Base-by-base conservation (phyloP, 1,139 yeast species). In the Magnusiomyces paraingens region DNA sequence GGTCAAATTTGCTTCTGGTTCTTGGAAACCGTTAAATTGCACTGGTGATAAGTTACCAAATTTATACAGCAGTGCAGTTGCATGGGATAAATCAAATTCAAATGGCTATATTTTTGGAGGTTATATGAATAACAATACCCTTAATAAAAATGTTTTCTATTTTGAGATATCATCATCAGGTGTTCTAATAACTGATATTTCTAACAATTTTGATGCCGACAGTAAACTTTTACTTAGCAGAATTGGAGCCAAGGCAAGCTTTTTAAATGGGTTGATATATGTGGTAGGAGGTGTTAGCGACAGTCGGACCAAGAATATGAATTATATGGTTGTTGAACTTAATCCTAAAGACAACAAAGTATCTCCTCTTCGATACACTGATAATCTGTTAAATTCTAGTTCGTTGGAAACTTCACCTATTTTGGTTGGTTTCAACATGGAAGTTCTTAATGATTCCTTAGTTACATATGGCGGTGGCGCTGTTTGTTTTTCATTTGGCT, bases 401-500 rank as follows among this genome's bases (percentile, higher is more conserved):
- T 55, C 38, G 8, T 36, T 41, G 8, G 35, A 26, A 32, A 8
- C 14, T 11, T 44, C 48, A 5, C 86, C 87, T 1, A 70, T 85
- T 58, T 70, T 84, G 29, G 76, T 82, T n/a, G 93, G 93, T 0
- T 80, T 79, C 61, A 79, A 76, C 36, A 53, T 80, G 44, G 69
- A 55, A 20, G 32, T 54, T 2, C 47, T 60, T 14, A 62, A 61
- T 5, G 59, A 61, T 3, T 59, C 60, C n/a, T 14, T 15, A n/a
- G 50, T 68, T 1, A 62, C 81, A 3, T 61, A 81, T 42, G 87
- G 86, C 3, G 95, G 95, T 3, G 95, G 95, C 1, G 91, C 86
- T 0, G 89, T 86, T 1, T 87, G 95, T 65, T 87, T 85, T 63
- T 86, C 93, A 0, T 87, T 86, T 70, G 95, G 95, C 0, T 80